These are phyloP conservation scores for Cronartium quercuum DNA, from an alignment of 1,284 basidiomycete species.

Conservation along the genomic window DNA sequence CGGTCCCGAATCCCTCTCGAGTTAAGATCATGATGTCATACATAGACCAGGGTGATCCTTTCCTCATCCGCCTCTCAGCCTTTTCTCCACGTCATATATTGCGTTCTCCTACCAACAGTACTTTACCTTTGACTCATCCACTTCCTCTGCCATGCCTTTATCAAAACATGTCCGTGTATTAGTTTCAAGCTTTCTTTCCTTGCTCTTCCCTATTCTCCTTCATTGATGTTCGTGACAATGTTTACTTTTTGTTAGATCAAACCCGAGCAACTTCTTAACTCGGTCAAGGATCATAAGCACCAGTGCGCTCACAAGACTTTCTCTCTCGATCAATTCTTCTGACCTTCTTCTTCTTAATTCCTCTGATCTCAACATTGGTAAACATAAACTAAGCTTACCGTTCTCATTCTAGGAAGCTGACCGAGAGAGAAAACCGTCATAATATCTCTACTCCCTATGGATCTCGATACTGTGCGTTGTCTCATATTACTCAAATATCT, in stretches of 20 bases:
- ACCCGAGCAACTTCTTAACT: constrained; percentile 41
- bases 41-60: no score
- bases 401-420: background rate
- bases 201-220: background rate
- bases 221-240: background rate
- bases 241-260: constrained; percentile 47
- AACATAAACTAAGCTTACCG: background rate
- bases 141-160: background rate
- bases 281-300: constrained; percentile 21
- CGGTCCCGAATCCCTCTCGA: no score
- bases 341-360: background rate
- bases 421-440: background rate
- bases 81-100: no score
- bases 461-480: background rate
- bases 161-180: background rate
- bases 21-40: no score
- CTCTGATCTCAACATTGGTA: background rate
- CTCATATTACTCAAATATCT: background rate
- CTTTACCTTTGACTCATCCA: no score
- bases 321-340: background rate
- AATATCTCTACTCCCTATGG: background rate
- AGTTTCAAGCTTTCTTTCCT: background rate
- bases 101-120: no score
- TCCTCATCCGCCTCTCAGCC: no score
- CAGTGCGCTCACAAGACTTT: constrained; percentile 1